Evolutionary conservation across 2,329 filamentous ascomycete genomes (phyloP).

Genomic region (Tolypocladium inflatum): DNA sequence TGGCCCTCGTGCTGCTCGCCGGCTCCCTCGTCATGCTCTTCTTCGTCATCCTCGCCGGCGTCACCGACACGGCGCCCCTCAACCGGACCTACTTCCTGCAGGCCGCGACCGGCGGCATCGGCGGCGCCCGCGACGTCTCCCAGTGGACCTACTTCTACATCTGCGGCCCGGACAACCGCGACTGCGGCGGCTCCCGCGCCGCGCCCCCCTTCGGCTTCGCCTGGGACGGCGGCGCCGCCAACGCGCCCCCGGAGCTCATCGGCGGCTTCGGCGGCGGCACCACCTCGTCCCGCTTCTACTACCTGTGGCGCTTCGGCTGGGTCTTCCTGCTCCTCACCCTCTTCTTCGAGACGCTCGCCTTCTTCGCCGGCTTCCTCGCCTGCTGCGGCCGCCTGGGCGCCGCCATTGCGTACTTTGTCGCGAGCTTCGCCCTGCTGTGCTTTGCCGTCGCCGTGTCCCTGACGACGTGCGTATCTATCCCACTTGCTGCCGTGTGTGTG

Average conservation of each 20-base stretch:
- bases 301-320: constrained; percentile 87
- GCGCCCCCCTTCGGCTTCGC: constrained; percentile 66
- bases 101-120: constrained; percentile 65
- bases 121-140: constrained; percentile 54
- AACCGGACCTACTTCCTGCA: constrained; percentile 78
- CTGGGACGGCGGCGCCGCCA: constrained; percentile 39
- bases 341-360: constrained; percentile 62
- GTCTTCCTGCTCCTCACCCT: constrained; percentile 81
- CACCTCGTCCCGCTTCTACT: constrained; percentile 58
- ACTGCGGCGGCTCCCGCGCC: constrained; percentile 55
- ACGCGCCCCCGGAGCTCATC: constrained; percentile 33
- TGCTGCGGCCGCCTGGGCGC: constrained; percentile 63
- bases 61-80: constrained; percentile 43
- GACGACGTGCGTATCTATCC: constrained; percentile 55
- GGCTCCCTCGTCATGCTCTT: constrained; percentile 44
- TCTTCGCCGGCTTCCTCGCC: constrained; percentile 59
- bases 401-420: constrained; percentile 51
- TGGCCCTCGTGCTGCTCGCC: constrained; percentile 38
- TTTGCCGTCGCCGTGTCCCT: constrained; percentile 56
- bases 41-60: constrained; percentile 49
- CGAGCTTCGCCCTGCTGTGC: constrained; percentile 57
- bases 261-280: constrained; percentile 44
- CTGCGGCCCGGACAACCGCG: constrained; percentile 53
- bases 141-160: constrained; percentile 91
- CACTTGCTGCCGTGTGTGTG: not conserved